These are phyloP conservation scores for Ambrosiella cleistominuta DNA, from an alignment of 2,329 filamentous ascomycete species.

Conservation along the genomic window DNA sequence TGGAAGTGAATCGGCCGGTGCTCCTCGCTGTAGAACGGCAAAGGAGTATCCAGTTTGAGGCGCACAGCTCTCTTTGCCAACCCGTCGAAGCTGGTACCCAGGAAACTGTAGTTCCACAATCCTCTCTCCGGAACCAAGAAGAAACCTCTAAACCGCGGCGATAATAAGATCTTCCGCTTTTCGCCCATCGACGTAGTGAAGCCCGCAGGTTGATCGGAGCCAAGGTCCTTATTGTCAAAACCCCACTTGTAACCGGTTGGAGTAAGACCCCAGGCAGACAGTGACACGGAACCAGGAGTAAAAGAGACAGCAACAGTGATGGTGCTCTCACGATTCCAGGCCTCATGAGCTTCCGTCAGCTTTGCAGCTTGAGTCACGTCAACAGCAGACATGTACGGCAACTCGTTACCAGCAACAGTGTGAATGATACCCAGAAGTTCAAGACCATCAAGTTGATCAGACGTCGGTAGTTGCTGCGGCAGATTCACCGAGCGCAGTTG, in stretches of 20 bases:
- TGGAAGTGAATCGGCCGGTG: slow-evolving; percentile 92
- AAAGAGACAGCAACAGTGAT: slow-evolving; percentile 92
- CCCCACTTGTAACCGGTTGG: slow-evolving; percentile 94
- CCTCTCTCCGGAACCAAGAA: slow-evolving; percentile 86
- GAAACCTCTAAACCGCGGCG: slow-evolving; percentile 84
- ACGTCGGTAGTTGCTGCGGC: slow-evolving; percentile 75
- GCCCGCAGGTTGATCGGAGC: slow-evolving; percentile 83
- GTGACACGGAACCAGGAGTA: slow-evolving; percentile 86
- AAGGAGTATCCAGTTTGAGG: slow-evolving; percentile 84
- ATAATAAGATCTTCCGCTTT: slow-evolving; percentile 85
- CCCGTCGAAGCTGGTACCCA: slow-evolving; percentile 73
- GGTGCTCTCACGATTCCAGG: slow-evolving; percentile 73
- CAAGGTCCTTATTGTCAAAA: slow-evolving; percentile 80
- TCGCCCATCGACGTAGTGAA: slow-evolving; percentile 86
- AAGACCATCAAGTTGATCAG: slow-evolving; percentile 71
- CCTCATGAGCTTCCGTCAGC: slow-evolving; percentile 60
- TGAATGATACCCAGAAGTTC: slow-evolving; percentile 92
- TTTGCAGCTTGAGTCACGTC: slow-evolving; percentile 91
- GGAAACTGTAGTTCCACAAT: slow-evolving; percentile 96
- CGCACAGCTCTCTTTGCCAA: slow-evolving; percentile 71
- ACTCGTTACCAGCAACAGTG: slow-evolving; percentile 84
- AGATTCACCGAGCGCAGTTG: slow-evolving; percentile 83
- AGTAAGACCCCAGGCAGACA: slow-evolving; percentile 84
- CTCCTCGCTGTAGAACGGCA: slow-evolving; percentile 77
- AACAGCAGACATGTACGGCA: slow-evolving; percentile 86